These are phyloP conservation scores for Letharia lupina DNA, from an alignment of 495 filamentous ascomycete species.

Conservation along the genomic window DNA sequence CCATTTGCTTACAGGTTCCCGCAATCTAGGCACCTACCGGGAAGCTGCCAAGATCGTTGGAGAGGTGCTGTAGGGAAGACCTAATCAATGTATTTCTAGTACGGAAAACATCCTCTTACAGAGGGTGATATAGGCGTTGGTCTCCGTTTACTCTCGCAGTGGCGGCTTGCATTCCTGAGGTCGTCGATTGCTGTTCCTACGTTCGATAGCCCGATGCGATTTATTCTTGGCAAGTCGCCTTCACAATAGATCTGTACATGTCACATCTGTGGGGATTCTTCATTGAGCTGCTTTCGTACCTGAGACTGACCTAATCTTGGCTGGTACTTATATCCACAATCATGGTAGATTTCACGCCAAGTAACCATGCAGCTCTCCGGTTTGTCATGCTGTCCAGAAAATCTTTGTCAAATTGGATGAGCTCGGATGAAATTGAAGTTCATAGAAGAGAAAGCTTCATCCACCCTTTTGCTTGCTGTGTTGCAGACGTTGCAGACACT, in stretches of 20 bases:
- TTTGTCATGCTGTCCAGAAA: neutral
- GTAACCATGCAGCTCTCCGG: neutral
- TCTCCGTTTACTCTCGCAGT: conserved; percentile 16
- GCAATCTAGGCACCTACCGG: conserved; percentile 58
- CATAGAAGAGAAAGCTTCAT: neutral
- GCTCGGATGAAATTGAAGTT: neutral
- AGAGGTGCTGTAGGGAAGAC: conserved; percentile 55
- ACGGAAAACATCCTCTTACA: neutral
- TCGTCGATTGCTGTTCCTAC: neutral
- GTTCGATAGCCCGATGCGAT: neutral
- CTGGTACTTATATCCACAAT: neutral
- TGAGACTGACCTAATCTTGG: neutral
- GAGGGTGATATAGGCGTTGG: conserved; percentile 8
- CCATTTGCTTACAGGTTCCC: neutral
- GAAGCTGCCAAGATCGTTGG: conserved; percentile 97
- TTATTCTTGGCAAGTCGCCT: neutral
- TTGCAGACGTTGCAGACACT: neutral
- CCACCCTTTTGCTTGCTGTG: neutral
- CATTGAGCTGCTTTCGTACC: neutral
- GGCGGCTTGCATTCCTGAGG: conserved; percentile 5
- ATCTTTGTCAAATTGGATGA: neutral
- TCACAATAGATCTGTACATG: neutral
- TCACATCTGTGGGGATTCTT: neutral
- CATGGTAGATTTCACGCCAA: neutral
- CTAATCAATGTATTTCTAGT: neutral